Evolutionary conservation across 352 stramenopile species (phyloP), one percentile per base, ranked within the genome.

Genomic region (Vaucheria bursata): DNA sequence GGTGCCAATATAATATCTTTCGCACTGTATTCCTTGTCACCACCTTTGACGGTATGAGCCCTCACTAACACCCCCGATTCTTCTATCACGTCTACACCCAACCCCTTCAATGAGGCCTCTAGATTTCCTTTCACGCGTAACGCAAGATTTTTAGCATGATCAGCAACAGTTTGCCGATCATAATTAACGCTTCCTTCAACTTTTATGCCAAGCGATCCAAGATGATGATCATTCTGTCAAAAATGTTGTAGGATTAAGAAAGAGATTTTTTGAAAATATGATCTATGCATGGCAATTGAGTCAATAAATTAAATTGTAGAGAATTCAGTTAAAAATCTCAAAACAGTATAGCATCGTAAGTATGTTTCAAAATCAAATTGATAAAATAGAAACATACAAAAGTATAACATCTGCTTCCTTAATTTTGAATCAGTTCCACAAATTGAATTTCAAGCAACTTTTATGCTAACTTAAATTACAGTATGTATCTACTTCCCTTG

Each of bases 1-100:
- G 90, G 89, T 12, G 90, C 90, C 49, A 94, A 85, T 68, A 94
- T 93, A 52, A 94, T 93, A 84, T 94, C 85, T 86, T 92, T 75
- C 32, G 73, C 84, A 29, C 79, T 87, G 68, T 80, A 80, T 64
- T 90, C 81, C 79, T 93, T 91, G 68, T 88, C 87, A 39, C 84
- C 88, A 3, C 70, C 75, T 70, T 88, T 82, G 5, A 92, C 84
- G 78, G 91, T 88, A 84, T 92, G 84, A 0, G 85, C 87, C 36
- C 81, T 87, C 18, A 87, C 90, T 35, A 93, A 75, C 64, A 87
- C 74, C 53, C 89, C 89, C 29, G 82, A 78, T 1, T 84, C 86
- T 53, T 92, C 87, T 49, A 94, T 85, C 33, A 94, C 86, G 53
- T 91, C 86, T 25, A 90, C 86, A 34, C 87, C 88, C 33, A 93